Evolutionary conservation across 352 stramenopile species (phyloP), one percentile per base, ranked within the genome.

Genomic region (Globisporangium cylindrosporum): DNA sequence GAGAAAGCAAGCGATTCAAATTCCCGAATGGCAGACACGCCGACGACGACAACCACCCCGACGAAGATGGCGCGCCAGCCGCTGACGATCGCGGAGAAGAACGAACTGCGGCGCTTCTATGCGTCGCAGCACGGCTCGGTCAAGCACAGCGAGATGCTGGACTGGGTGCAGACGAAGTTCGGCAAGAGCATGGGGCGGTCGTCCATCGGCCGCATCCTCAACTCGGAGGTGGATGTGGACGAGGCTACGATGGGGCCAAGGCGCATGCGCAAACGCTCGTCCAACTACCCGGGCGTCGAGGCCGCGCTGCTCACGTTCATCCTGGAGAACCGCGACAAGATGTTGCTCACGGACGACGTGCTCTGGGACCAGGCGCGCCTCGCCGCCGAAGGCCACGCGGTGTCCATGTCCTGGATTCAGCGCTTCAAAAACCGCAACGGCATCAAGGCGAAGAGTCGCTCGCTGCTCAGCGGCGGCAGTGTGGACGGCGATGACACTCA

Each of bases 401-500:
- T 69, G 38, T 69, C 64, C 18, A 69, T 69, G 64, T 69, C 64
- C 24, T 69, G 64, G 64, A 49, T 69, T 18, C 64, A 69, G 64
- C 64, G 64, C 64, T 69, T 69, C 38, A 69, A 69, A 46, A 54
- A 58, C 8, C 64, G 64, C 36, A 61, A 69, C 43, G 55, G 55
- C 4, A 32, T 69, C 15, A 54, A 43, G 5, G 64, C 27, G 14
- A 63, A 62, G 25, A 61, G 57, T n/a, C 56, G 57, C 38, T 29
- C 57, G n/a, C 54, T 61, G 18, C 64, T 63, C n/a, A 56, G 22
- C 25, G 43, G 59, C 59, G 41, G 41, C 1, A 32, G 24, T 6
- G 14, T 29, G 20, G 63, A 62, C 4, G 54, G 24, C 3, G 54
- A 41, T 0, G 25, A 38, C 27, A 32, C 34, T 10, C 64, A 46